Base-by-base conservation (phyloP, 2,329 filamentous ascomycete genomes). In the Aspergillus quadrilineatus region DNA sequence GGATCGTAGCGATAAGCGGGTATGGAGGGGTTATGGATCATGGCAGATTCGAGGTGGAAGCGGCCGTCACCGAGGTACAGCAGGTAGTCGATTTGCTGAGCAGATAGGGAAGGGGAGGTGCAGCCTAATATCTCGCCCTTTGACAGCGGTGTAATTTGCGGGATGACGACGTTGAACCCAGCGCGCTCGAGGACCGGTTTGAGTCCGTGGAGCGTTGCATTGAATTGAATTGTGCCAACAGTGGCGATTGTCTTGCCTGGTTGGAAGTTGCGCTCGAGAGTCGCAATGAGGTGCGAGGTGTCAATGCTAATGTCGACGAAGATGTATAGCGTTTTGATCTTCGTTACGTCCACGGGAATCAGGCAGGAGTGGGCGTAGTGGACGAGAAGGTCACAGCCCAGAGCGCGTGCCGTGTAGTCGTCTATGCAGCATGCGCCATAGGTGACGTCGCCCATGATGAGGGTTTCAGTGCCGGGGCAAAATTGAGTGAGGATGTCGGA, bases 401-500 rank as follows among this genome's bases (percentile, higher is more conserved):
- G 82, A 0, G 95, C 94, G 44, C 93, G 82, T 1, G 94, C 95
- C 0, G 94, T 99, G 76, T 95, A 99, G 76, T 99, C 94, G 72
- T 99, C 94, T 66, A 99, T 97, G 71, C 94, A 99, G 79, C 94
- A 99, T 22, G 94, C 94, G 61, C 94, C 94, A 73, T 99, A 99
- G 1, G 94, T 99, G 43, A 99, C 94, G 72, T 99, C 94, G 59
- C 94, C 94, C 94, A 99, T 99, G 73, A 99, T 99, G 53, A 97
- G 81, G 1, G 93, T 97, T 72, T 95, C 90, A 41, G 89, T 88
- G 1, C 89, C 92, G 0, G 91, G 89, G 69, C 94, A 99, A 78
- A 99, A 99, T 70, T 92, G 89, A 0, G 89, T 90, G 47, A 99
- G 80, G 66, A 99, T 97, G 71, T 99, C 94, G 3, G 94, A 96